phyloP scores from a whole-genome alignment of 2,329 filamentous ascomycete genomes.

The Neofusicoccum sp. region DNA sequence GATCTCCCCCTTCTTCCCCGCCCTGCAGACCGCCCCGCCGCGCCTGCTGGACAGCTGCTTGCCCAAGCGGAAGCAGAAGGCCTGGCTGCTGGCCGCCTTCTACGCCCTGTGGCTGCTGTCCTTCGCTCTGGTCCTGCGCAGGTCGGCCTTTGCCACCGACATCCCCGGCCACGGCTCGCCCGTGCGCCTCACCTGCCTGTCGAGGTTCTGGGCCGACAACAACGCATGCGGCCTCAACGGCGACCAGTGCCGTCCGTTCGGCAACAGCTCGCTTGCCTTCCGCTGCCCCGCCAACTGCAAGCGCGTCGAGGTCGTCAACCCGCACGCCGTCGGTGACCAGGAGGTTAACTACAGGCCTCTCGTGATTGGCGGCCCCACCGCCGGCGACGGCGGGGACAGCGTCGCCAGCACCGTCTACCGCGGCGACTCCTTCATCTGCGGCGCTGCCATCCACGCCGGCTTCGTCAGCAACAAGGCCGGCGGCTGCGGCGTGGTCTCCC shows the following conservation, averaged over 20 bases:
- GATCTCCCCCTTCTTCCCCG: conserved; percentile 58
- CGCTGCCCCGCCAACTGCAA: conserved; percentile 72
- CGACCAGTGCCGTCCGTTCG: conserved; percentile 71
- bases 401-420: conserved; percentile 66
- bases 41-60: conserved; percentile 61
- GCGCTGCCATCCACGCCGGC: conserved; percentile 79
- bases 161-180: conserved; percentile 68
- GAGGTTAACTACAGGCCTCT: conserved; percentile 57
- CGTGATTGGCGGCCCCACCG: conserved; percentile 54
- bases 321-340: conserved; percentile 70
- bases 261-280: conserved; percentile 67
- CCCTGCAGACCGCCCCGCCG: conserved; percentile 66
- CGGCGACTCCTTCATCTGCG: conserved; percentile 85
- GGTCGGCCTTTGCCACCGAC: conserved; percentile 59
- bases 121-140: conserved; percentile 67
- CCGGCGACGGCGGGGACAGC: conserved; percentile 35
- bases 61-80: conserved; percentile 58
- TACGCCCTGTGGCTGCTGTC: conserved; percentile 66
- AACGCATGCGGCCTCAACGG: conserved; percentile 75
- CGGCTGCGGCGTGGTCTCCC: conserved; percentile 76
- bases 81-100: conserved; percentile 59
- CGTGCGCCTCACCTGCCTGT: conserved; percentile 63
- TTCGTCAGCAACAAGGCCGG: conserved; percentile 69
- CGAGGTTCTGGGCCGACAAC: conserved; percentile 65
- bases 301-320: conserved; percentile 64